Percentiles rank a stretch among this genome's conserved stretches.
These are phyloP conservation scores for Candida arabinofermentans DNA, from an alignment of 805 yeast genomes.

Conservation along the genomic window DNA sequence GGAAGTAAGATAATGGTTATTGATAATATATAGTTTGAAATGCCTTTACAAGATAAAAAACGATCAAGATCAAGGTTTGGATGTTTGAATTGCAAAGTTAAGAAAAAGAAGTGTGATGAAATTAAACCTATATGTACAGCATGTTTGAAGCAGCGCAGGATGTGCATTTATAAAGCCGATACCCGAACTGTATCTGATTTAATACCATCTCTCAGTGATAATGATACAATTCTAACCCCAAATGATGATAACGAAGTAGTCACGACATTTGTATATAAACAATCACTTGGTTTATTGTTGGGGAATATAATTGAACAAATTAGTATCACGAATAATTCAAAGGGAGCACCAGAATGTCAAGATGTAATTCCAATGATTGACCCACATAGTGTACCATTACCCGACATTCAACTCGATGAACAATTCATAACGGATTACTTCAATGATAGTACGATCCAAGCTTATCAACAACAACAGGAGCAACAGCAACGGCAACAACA, in stretches of 20 bases:
- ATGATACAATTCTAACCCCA: not conserved
- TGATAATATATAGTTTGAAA: too few relatives aligned
- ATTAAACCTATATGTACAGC: constrained; percentile 20
- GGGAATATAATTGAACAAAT: not conserved
- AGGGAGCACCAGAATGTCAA: not conserved
- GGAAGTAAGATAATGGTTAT: too few relatives aligned
- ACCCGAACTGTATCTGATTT: not conserved
- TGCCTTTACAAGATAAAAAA: too few relatives aligned
- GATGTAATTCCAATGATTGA: not conserved
- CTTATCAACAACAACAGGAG: not conserved
- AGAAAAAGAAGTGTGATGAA: constrained; percentile 39
- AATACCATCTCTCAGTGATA: not conserved
- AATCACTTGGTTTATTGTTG: not conserved
- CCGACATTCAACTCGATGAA: not conserved
- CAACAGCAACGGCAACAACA: not conserved
- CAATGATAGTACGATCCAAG: not conserved
- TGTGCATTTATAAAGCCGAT: not conserved
- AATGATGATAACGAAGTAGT: not conserved
- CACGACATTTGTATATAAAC: not conserved
- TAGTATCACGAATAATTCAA: not conserved
- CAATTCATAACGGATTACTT: not conserved
- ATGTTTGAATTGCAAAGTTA: constrained; percentile 39
- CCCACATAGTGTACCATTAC: not conserved
- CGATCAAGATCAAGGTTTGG: constrained; percentile 30
- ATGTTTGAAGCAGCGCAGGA: constrained; percentile 16